Percentiles rank a stretch among this genome's conserved stretches.
Evolutionary conservation across 2,329 filamentous ascomycete genomes (phyloP).

Genomic region (Zopfia rhizophila): DNA sequence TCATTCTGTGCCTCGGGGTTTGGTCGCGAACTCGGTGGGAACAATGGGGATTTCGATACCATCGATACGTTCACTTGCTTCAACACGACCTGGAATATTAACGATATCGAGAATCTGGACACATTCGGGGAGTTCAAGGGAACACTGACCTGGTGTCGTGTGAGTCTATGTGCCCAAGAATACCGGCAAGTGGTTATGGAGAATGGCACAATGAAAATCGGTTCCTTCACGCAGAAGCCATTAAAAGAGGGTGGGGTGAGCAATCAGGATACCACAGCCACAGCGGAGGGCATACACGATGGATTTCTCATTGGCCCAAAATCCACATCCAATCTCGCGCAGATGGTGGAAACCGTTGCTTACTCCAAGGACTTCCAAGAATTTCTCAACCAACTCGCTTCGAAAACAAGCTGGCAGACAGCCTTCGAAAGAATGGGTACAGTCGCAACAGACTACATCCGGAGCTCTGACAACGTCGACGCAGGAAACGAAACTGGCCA

Average conservation of each 20-base stretch:
- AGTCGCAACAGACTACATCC: not conserved
- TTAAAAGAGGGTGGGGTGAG: too few relatives aligned
- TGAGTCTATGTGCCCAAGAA: slow-evolving; percentile 8
- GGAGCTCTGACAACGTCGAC: too few relatives aligned
- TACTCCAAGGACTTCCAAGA: too few relatives aligned
- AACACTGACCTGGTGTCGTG: slow-evolving; percentile 2
- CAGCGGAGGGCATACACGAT: too few relatives aligned
- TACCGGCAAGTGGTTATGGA: slow-evolving; percentile 1
- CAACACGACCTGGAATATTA: not conserved
- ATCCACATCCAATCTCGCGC: too few relatives aligned
- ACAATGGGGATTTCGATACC: slow-evolving; percentile 4
- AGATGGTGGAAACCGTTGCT: not conserved
- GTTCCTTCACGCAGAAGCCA: too few relatives aligned
- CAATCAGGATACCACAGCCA: not conserved
- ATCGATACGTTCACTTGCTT: slow-evolving; percentile 10
- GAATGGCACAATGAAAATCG: too few relatives aligned
- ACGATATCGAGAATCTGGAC: not conserved
- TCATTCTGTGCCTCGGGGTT: slow-evolving; percentile 5
- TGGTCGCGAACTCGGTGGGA: not conserved
- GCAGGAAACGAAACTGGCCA: too few relatives aligned
- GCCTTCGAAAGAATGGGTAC: too few relatives aligned
- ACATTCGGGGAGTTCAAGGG: slow-evolving; percentile 6
- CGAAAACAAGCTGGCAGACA: not conserved
- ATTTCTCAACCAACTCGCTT: too few relatives aligned
- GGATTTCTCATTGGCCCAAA: too few relatives aligned